These are phyloP conservation scores for Postia placenta DNA, from an alignment of 768 basidiomycete genomes.

Conservation along the genomic window DNA sequence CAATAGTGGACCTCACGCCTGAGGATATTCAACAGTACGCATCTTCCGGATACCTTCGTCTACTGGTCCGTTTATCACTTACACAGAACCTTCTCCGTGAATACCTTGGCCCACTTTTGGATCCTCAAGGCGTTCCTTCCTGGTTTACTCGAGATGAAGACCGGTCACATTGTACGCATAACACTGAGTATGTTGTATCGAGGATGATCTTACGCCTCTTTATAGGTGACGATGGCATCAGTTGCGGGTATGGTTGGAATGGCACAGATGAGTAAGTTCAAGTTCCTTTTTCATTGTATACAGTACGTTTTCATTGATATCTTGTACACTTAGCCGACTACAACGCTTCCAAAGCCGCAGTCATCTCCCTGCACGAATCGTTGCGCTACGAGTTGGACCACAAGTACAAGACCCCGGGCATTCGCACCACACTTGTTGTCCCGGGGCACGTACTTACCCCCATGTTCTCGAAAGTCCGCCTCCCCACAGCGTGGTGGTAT, in stretches of 20 bases:
- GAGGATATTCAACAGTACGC: constrained; percentile 77
- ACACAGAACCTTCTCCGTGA: constrained; percentile 81
- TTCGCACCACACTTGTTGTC: constrained; percentile 85
- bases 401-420: constrained; percentile 61
- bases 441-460: constrained; percentile 77
- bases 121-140: constrained; percentile 91
- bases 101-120: constrained; percentile 88
- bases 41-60: constrained; percentile 8
- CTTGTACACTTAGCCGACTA: constrained; percentile 73
- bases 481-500: constrained; percentile 46
- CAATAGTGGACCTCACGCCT: constrained; percentile 70
- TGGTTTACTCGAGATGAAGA: constrained; percentile 66
- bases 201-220: constrained; percentile 1
- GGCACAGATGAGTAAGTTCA: constrained; percentile 66
- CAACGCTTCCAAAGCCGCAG: constrained; percentile 88
- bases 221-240: constrained; percentile 73
- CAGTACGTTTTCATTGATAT: constrained; percentile 1
- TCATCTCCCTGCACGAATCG: constrained; percentile 73
- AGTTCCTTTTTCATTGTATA: neutral
- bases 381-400: constrained; percentile 86
- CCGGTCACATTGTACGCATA: constrained; percentile 83
- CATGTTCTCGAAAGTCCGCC: constrained; percentile 59
- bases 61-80: neutral
- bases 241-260: constrained; percentile 65
- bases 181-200: no score